Percentiles rank a stretch among this genome's conserved stretches.
Evolutionary conservation across 495 filamentous ascomycete species (phyloP).

Genomic region (Penicillium maclennaniae): DNA sequence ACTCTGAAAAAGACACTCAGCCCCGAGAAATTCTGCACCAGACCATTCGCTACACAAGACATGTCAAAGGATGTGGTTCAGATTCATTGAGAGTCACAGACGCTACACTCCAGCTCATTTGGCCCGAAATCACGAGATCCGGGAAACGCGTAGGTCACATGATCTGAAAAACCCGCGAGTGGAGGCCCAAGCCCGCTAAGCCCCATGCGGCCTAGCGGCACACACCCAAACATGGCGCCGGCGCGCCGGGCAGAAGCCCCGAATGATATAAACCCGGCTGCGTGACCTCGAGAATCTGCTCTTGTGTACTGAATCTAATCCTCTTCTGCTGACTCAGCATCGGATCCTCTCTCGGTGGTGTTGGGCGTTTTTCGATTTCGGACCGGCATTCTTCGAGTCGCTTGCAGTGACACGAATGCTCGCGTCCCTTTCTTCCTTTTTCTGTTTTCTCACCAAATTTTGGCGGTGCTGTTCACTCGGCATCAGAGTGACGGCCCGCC

Average conservation of each 20-base stretch:
- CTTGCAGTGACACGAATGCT: constrained; percentile 10
- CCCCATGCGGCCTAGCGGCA: constrained; percentile 26
- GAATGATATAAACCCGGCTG: constrained; percentile 52
- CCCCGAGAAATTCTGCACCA: not conserved
- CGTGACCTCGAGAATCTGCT: constrained; percentile 46
- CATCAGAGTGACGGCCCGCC: constrained; percentile 32
- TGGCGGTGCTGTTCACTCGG: constrained; percentile 25
- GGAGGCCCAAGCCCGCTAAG: constrained; percentile 29
- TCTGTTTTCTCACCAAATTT: constrained; percentile 15
- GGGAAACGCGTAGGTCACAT: constrained; percentile 32
- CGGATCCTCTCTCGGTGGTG: constrained; percentile 11
- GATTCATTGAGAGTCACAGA: not conserved
- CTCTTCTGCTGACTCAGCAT: constrained; percentile 26
- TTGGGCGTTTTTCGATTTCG: constrained; percentile 22
- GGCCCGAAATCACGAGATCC: not conserved
- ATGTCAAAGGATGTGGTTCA: not conserved
- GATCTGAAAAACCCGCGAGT: constrained; percentile 35
- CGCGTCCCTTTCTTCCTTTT: constrained; percentile 13
- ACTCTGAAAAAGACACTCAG: not conserved
- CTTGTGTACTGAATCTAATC: constrained; percentile 30
- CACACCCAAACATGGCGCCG: constrained; percentile 43
- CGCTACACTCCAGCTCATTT: not conserved
- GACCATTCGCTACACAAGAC: not conserved
- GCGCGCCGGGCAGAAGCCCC: constrained; percentile 43
- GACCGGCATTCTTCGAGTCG: not conserved